phyloP scores from a whole-genome alignment of 2,329 filamentous ascomycete species.

The Scortechinia acanthostroma region DNA sequence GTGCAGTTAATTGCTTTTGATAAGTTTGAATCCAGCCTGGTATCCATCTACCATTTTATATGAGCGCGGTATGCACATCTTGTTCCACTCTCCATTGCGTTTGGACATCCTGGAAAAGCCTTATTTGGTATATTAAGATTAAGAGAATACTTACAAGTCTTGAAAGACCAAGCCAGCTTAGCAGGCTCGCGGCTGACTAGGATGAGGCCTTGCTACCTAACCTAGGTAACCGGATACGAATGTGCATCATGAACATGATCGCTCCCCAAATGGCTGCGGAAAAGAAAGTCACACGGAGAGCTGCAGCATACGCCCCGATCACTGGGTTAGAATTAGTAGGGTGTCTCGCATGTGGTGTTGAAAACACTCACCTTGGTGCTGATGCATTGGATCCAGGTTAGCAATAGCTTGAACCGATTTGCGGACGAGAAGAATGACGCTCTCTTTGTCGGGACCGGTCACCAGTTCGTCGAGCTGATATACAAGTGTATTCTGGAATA shows the following conservation, averaged over 20 bases:
- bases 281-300: constrained; percentile 24
- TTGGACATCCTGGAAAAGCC: no score
- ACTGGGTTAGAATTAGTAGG: constrained; percentile 13
- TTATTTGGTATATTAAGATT: no score
- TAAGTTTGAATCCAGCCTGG: no score
- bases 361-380: constrained; percentile 23
- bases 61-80: no score
- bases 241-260: constrained; percentile 19
- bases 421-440: constrained; percentile 11
- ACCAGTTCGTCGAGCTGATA: constrained; percentile 35
- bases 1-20: no score
- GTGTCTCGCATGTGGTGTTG: constrained; percentile 39
- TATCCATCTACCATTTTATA: no score
- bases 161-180: no score
- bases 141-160: no score
- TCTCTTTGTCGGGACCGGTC: constrained; percentile 32
- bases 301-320: constrained; percentile 20
- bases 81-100: no score
- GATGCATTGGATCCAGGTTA: constrained; percentile 32
- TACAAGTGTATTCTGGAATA: constrained; percentile 40
- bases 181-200: no score
- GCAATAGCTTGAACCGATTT: constrained; percentile 9
- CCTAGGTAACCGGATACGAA: constrained; percentile 20
- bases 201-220: constrained; percentile 6
- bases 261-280: constrained; percentile 22